Evolutionary conservation across 1,284 basidiomycete species (phyloP), one percentile per base, ranked within the genome.

Genomic region (Trichosporon ovoides): DNA sequence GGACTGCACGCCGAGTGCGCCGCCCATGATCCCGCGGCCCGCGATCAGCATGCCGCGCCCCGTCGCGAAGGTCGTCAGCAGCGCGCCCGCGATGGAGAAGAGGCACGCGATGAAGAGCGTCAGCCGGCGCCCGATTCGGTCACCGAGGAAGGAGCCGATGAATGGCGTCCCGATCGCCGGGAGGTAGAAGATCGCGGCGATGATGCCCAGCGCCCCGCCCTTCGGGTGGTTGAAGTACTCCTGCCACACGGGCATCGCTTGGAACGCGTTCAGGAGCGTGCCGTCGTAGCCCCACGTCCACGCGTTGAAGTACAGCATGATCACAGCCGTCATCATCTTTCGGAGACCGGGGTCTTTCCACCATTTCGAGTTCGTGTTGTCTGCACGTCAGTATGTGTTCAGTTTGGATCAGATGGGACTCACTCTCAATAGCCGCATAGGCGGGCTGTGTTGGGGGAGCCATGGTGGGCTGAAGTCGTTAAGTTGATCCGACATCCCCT

Each of bases 11-110:
- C 53, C 54, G 35, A 55, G 54, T 3, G 53, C 43, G 28, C 24
- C 43, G 13, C 55, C 55, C 55, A 57, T 52, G 31, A 57, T 18
- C n/a, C 36, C 55, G 22, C 55, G 55, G 13, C 55, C 55, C 14
- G 37, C 55, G 38, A 57, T 48, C 16, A 51, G 38, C 37, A 40
- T 43, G 18, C 48, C 55, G 18, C 36, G 38, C 3, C 34, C 34
- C 5, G 31, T 53, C 28, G 52, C 37, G 31, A 43, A 53, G n/a
- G 87, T 80, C 31, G 89, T 60, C 52, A 34, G 60, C 56, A 35
- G 68, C 56, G 12, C 59, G 53, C 36, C 60, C 54, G 40, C 88
- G 55, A 83, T 75, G 56, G 82, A 80, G 84, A 59, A 56, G 40
- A 65, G 33, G 31, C 58, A 66, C 11, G 70, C 76, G 37, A 70